These are phyloP conservation scores for Misopates orontium DNA, from an alignment of 257 asterid species.

Conservation along the genomic window DNA sequence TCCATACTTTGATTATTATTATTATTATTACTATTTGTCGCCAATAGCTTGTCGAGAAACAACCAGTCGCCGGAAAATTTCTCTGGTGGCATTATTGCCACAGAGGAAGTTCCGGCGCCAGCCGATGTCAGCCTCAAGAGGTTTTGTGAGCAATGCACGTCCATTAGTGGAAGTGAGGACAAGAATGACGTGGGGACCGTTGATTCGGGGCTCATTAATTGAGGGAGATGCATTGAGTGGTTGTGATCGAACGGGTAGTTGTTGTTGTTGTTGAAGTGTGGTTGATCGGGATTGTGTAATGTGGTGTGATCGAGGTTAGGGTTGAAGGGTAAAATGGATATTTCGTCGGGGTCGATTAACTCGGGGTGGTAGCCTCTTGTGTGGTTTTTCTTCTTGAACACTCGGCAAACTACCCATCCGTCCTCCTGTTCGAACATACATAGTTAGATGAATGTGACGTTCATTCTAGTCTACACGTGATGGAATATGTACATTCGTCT, in stretches of 20 bases:
- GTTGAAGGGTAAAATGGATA: slow-evolving; percentile 30
- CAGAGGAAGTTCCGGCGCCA: slow-evolving; percentile 29
- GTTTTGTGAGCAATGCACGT: slow-evolving; percentile 43
- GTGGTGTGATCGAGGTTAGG: slow-evolving; percentile 21
- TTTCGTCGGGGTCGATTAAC: slow-evolving; percentile 15
- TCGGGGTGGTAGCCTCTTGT: slow-evolving; percentile 53
- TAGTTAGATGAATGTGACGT: too few species aligned
- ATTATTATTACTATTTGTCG: slow-evolving; percentile 24
- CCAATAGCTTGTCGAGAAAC: slow-evolving; percentile 65
- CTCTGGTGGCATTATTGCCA: slow-evolving; percentile 32
- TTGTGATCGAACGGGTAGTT: slow-evolving; percentile 25
- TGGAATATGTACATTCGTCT: too few species aligned
- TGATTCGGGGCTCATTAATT: slow-evolving; percentile 51
- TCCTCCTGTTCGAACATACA: slow-evolving; percentile 50
- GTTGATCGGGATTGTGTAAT: slow-evolving; percentile 28
- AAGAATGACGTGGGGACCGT: slow-evolving; percentile 33
- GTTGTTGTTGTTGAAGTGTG: slow-evolving; percentile 19
- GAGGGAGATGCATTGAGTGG: slow-evolving; percentile 58
- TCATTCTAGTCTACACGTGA: too few species aligned
- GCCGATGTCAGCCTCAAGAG: slow-evolving; percentile 47
- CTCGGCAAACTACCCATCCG: slow-evolving; percentile 90
- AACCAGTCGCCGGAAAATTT: slow-evolving; percentile 67
- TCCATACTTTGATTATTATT: slow-evolving; percentile 40
- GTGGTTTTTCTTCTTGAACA: slow-evolving; percentile 70
- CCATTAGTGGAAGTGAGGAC: slow-evolving; percentile 35